Percentiles rank a stretch among this genome's conserved stretches.
Evolutionary conservation across 164 flowering plant species (phyloP).

Genomic region (Aristolochia californica): DNA sequence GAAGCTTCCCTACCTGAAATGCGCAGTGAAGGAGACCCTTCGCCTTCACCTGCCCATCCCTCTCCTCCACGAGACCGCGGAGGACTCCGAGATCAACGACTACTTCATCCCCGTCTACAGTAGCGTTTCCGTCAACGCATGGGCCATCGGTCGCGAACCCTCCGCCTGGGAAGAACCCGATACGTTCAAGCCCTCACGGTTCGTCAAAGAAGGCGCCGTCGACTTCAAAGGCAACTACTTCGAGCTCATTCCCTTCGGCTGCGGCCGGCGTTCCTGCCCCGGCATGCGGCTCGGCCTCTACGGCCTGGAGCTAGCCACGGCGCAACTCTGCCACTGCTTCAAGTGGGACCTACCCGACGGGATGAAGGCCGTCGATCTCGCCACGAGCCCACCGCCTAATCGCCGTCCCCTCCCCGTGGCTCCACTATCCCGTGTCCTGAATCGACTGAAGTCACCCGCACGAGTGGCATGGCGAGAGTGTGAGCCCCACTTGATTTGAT

Average conservation of each 20-base stretch:
- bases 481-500: too few relatives aligned
- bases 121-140: constrained; percentile 59
- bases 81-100: constrained; percentile 50
- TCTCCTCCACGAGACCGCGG: constrained; percentile 68
- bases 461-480: too few relatives aligned
- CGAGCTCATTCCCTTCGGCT: constrained; percentile 82
- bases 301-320: constrained; percentile 53
- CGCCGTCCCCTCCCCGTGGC: constrained; percentile 49
- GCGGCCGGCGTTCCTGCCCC: constrained; percentile 83
- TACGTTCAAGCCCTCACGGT: constrained; percentile 41
- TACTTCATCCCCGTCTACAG: constrained; percentile 51
- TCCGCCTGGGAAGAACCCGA: constrained; percentile 61
- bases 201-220: constrained; percentile 31
- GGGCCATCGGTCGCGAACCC: constrained; percentile 57
- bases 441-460: too few relatives aligned
- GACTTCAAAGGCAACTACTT: constrained; percentile 64
- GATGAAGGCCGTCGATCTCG: constrained; percentile 61
- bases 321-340: constrained; percentile 57
- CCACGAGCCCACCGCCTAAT: constrained; percentile 50
- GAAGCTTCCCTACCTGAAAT: constrained; percentile 46
- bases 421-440: constrained; percentile 28
- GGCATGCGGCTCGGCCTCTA: constrained; percentile 78
- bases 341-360: constrained; percentile 75
- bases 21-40: constrained; percentile 49
- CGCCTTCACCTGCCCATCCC: constrained; percentile 91